Percentiles rank a stretch among this genome's conserved stretches.
Evolutionary conservation across 495 filamentous ascomycete genomes (phyloP).

Genomic region (Penicillium angulare): DNA sequence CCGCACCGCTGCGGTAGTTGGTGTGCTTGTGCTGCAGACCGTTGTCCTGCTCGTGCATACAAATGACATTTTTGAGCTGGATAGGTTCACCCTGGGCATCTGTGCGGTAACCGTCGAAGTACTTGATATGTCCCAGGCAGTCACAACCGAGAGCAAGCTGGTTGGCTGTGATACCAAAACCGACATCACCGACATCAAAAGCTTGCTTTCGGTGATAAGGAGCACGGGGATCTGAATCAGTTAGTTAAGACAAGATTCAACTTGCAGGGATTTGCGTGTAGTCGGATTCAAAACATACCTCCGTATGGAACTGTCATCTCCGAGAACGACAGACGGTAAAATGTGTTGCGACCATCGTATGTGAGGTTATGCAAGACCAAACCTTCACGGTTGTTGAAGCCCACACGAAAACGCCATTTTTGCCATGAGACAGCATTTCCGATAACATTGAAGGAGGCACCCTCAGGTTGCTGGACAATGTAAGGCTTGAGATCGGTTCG

Average conservation of each 20-base stretch:
- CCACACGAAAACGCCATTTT: constrained; percentile 67
- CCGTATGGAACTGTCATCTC: constrained; percentile 75
- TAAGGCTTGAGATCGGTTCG: constrained; percentile 72
- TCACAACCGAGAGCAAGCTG: constrained; percentile 68
- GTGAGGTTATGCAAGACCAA: constrained; percentile 62
- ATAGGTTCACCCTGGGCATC: constrained; percentile 53
- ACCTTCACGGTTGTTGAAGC: constrained; percentile 65
- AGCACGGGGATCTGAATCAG: constrained; percentile 54
- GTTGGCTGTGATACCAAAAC: constrained; percentile 65
- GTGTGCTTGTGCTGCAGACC: constrained; percentile 70
- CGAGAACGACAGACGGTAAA: constrained; percentile 72
- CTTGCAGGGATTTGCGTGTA: no score
- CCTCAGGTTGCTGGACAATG: constrained; percentile 74
- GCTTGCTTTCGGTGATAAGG: constrained; percentile 70
- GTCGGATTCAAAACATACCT: no score
- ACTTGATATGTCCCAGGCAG: constrained; percentile 66
- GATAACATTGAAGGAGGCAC: constrained; percentile 60
- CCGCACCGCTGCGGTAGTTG: constrained; percentile 61
- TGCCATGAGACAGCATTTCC: constrained; percentile 55
- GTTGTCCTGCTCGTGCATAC: constrained; percentile 68
- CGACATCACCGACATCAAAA: constrained; percentile 72
- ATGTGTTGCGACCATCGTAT: constrained; percentile 67
- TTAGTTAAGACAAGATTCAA: no score
- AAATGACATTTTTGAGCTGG: constrained; percentile 58
- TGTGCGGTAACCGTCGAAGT: constrained; percentile 58